These are phyloP conservation scores for Boletus sp. DNA, from an alignment of 768 basidiomycete genomes.

Conservation along the genomic window DNA sequence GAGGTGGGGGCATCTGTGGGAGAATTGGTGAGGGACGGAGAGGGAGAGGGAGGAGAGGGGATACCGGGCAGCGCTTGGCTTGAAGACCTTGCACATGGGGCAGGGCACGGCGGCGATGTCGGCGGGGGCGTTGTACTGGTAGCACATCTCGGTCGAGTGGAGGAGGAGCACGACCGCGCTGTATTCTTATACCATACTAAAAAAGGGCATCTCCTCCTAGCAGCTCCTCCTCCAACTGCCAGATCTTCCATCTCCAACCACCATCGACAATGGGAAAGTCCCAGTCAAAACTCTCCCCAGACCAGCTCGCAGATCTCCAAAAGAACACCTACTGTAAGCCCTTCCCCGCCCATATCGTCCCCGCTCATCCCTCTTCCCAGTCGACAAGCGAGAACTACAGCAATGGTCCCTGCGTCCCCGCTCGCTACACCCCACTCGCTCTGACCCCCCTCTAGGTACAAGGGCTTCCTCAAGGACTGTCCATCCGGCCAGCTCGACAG, in stretches of 20 bases:
- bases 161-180: constrained; percentile 13
- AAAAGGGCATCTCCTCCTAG: constrained; percentile 23
- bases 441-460: constrained; percentile 65
- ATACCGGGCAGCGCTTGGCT: constrained; percentile 55
- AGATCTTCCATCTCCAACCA: constrained; percentile 2
- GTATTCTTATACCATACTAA: constrained; percentile 34
- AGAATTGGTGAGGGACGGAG: constrained; percentile 20
- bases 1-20: constrained; percentile 68
- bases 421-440: constrained; percentile 2
- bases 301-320: constrained; percentile 92
- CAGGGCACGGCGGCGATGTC: constrained; percentile 67
- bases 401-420: constrained; percentile 61
- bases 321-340: constrained; percentile 93
- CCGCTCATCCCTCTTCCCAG: constrained; percentile 39
- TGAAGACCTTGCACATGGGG: constrained; percentile 84
- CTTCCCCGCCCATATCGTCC: constrained; percentile 7
- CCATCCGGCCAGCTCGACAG: constrained; percentile 96
- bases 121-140: constrained; percentile 59
- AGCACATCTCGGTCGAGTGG: constrained; percentile 56
- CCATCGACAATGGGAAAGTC: constrained; percentile 86
- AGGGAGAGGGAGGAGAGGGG: constrained; percentile 10
- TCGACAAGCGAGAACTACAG: constrained; percentile 95
- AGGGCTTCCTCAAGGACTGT: constrained; percentile 98
- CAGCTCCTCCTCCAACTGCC: neutral
- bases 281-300: constrained; percentile 90